Conservation (phyloP, 129 eudicot species). For the Rutidosis leptorrhynchoides region DNA sequence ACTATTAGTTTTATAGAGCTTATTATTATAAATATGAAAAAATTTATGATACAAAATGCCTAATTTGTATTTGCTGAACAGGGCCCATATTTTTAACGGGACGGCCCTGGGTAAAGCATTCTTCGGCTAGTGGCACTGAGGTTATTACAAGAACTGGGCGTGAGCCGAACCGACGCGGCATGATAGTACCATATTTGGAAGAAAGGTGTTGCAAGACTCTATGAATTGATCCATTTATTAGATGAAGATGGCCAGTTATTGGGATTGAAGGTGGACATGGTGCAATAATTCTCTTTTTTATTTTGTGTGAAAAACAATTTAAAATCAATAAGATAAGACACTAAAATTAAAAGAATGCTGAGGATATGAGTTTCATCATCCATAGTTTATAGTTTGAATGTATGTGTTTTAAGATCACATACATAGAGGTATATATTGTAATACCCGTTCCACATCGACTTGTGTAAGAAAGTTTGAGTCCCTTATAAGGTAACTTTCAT, state of each 20-base stretch:
- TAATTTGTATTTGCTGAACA: no score
- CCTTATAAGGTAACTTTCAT: no score
- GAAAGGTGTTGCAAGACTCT: background rate
- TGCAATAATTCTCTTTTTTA: background rate
- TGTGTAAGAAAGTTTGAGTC: no score
- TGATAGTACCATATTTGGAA: slow-evolving; percentile 28
- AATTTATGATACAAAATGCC: no score
- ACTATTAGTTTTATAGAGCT: no score
- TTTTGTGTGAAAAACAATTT: background rate
- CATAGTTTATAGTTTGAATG: no score
- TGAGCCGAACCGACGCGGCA: slow-evolving; percentile 33
- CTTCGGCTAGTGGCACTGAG: slow-evolving; percentile 29
- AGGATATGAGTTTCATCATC: background rate
- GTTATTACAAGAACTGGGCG: slow-evolving; percentile 27
- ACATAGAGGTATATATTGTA: no score
- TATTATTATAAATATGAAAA: no score
- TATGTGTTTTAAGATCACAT: no score
- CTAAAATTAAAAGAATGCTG: background rate
- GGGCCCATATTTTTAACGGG: no score
- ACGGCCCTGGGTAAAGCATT: no score
- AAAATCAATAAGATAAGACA: background rate
- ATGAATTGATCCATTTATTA: slow-evolving; percentile 11
- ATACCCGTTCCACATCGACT: no score
- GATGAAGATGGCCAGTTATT: slow-evolving; percentile 36
- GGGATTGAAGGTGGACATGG: slow-evolving; percentile 38